Conservation (phyloP, 331 rosid genomes). For the Acacia concinna region DNA sequence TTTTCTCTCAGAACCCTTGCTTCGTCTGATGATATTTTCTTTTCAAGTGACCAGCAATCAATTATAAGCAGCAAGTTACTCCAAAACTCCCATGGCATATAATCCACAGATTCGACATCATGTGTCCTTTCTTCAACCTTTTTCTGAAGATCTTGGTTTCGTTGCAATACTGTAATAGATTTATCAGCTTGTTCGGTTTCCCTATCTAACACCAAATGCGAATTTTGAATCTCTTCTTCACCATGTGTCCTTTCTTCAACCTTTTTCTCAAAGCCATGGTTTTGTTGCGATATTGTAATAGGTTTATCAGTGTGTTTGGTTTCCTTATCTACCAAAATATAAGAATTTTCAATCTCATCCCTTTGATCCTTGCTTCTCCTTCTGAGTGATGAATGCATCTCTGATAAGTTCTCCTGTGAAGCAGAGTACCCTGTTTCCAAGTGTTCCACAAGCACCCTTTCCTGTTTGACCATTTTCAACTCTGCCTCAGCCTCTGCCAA, state of each 20-base stretch:
- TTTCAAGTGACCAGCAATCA: slow-evolving; percentile 92
- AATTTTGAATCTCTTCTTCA: slow-evolving; percentile 61
- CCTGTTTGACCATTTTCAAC: slow-evolving; percentile 60
- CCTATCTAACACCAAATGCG: slow-evolving; percentile 63
- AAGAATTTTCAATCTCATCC: slow-evolving; percentile 63
- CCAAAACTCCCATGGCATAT: slow-evolving; percentile 97
- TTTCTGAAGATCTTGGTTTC: not conserved
- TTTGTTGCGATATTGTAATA: slow-evolving; percentile 39
- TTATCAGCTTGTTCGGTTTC: slow-evolving; percentile 71
- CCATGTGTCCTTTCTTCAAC: slow-evolving; percentile 50
- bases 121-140: slow-evolving; percentile 46
- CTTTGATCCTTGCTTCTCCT: slow-evolving; percentile 56
- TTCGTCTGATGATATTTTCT: slow-evolving; percentile 66
- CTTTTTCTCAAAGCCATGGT: not conserved
- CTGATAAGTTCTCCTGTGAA: slow-evolving; percentile 64
- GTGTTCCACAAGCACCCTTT: slow-evolving; percentile 59
- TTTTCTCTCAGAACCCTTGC: slow-evolving; percentile 69
- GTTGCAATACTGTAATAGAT: slow-evolving; percentile 51
- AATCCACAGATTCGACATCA: slow-evolving; percentile 66
- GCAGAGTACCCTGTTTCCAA: slow-evolving; percentile 63
- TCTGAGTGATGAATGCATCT: slow-evolving; percentile 47
- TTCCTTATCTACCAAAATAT: slow-evolving; percentile 61
- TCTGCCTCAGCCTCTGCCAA: slow-evolving; percentile 73
- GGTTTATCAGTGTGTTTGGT: slow-evolving; percentile 73
- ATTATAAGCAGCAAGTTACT: slow-evolving; percentile 72